Percentiles rank a stretch among this genome's conserved stretches.
Conservation (phyloP, 345 rosid species). For the Populus deltoides region DNA sequence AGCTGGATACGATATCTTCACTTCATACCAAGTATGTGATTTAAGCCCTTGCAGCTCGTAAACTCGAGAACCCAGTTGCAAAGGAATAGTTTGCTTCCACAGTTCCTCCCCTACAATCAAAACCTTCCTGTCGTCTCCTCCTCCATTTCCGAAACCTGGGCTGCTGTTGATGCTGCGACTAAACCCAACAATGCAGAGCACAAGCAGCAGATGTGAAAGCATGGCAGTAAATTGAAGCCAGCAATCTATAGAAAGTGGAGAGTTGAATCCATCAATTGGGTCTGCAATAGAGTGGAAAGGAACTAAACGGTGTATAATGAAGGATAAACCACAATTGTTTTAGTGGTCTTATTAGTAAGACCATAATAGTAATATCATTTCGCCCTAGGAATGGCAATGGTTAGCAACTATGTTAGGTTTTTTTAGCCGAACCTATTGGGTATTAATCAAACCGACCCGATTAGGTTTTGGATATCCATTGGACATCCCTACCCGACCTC, state of each 20-base stretch:
- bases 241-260: neutral
- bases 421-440: too few species aligned
- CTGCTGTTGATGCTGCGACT: neutral
- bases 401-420: too few species aligned
- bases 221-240: neutral
- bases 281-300: too few species aligned
- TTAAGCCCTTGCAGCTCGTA: conserved; percentile 65
- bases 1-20: conserved; percentile 98
- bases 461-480: too few species aligned
- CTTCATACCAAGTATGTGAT: conserved; percentile 78
- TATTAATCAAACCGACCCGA: too few species aligned
- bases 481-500: too few species aligned
- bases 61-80: conserved; percentile 52
- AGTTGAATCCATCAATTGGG: neutral
- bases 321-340: neutral
- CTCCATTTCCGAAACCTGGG: conserved; percentile 6
- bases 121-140: conserved; percentile 34
- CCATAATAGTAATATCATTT: neutral
- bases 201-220: neutral
- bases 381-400: neutral
- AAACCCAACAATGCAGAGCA: neutral
- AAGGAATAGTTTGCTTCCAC: conserved; percentile 58
- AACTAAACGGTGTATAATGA: neutral
- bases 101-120: conserved; percentile 68
- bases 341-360: neutral